phyloP scores from a whole-genome alignment of 148 eudicot species.

The Amaranthus cruentus region DNA sequence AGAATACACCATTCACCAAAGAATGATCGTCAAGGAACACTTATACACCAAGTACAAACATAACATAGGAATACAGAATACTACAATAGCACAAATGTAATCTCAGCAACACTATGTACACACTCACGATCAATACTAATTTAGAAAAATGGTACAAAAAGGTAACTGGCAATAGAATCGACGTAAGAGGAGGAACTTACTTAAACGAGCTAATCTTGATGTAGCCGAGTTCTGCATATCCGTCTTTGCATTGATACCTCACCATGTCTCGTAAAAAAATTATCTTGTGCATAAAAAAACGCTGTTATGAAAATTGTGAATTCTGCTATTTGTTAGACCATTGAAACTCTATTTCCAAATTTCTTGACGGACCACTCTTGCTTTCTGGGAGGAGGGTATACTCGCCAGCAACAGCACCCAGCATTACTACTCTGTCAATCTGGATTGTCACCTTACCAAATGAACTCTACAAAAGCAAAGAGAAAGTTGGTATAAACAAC shows the following conservation, averaged over 20 bases:
- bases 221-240: background rate
- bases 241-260: background rate
- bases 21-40: conserved; percentile 21
- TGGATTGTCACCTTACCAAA: conserved; percentile 98
- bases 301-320: background rate
- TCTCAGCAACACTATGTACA: conserved; percentile 25
- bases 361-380: conserved; percentile 92
- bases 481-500: background rate
- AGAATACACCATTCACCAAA: conserved; percentile 28
- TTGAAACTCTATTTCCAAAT: conserved; percentile 91
- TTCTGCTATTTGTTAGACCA: conserved; percentile 71
- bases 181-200: background rate
- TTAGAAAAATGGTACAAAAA: background rate
- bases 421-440: conserved; percentile 93
- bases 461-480: conserved; percentile 56
- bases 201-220: background rate
- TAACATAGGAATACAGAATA: conserved; percentile 5
- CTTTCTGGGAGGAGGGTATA: conserved; percentile 88
- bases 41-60: conserved; percentile 20
- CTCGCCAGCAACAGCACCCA: conserved; percentile 92
- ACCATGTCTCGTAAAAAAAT: background rate
- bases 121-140: conserved; percentile 15
- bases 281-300: background rate
- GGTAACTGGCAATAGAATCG: background rate
- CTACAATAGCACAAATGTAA: background rate